These are phyloP conservation scores for Pestalotiopsis sp. DNA, from an alignment of 2,329 filamentous ascomycete genomes.

Conservation along the genomic window DNA sequence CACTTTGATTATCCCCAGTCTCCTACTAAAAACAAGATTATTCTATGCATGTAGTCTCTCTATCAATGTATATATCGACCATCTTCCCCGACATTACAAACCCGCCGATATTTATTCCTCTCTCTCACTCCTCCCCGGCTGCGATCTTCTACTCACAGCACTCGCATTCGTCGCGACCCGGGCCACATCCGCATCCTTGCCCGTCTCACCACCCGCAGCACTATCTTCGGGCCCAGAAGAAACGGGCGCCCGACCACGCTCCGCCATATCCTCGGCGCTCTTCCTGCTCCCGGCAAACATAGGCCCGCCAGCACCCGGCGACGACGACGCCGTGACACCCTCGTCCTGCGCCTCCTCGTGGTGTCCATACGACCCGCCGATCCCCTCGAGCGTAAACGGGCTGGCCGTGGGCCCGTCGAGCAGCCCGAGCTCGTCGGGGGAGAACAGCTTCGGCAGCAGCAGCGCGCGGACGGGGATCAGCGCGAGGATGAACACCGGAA, in stretches of 20 bases:
- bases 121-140: neutral
- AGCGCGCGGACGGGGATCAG: constrained; percentile 67
- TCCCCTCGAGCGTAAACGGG: constrained; percentile 74
- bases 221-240: constrained; percentile 14
- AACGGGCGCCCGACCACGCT: constrained; percentile 30
- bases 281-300: constrained; percentile 16
- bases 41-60: no score
- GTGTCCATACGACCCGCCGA: constrained; percentile 61
- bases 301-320: neutral
- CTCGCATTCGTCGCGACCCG: constrained; percentile 13
- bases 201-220: constrained; percentile 16
- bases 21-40: no score
- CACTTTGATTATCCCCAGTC: no score
- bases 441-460: constrained; percentile 63
- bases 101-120: neutral
- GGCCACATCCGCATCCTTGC: constrained; percentile 25
- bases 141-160: neutral
- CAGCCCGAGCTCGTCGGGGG: constrained; percentile 56
- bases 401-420: constrained; percentile 76
- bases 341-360: constrained; percentile 17
- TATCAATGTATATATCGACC: neutral
- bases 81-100: neutral
- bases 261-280: constrained; percentile 36
- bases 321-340: constrained; percentile 4
- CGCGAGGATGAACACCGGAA: constrained; percentile 71